phyloP scores from a whole-genome alignment of 805 yeast genomes.

The Ogataea pilisensis region DNA sequence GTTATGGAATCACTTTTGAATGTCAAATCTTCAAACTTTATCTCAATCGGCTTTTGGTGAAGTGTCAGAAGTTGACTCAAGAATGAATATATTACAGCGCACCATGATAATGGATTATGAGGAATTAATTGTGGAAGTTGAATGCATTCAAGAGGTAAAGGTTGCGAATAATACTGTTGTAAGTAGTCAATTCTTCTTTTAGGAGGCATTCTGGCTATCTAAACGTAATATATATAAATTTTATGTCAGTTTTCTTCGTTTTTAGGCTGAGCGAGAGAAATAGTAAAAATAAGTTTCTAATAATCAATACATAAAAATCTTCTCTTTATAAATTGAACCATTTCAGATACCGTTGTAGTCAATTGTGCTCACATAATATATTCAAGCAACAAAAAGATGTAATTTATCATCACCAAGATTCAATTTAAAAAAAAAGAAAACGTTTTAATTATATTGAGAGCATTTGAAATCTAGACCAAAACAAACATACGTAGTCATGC shows the following conservation, averaged over 20 bases:
- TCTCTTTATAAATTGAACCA: background rate
- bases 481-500: background rate
- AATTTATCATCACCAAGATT: constrained; percentile 5
- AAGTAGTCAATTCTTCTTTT: constrained; percentile 4
- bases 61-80: constrained; percentile 9
- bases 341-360: constrained; percentile 40
- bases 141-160: constrained; percentile 38
- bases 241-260: constrained; percentile 7
- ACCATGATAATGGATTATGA: constrained; percentile 47
- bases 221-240: background rate
- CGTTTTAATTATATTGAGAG: background rate
- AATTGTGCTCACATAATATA: constrained; percentile 23
- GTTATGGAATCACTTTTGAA: constrained; percentile 40
- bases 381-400: constrained; percentile 20
- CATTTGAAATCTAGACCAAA: background rate
- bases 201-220: constrained; percentile 6
- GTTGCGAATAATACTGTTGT: constrained; percentile 19
- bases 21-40: constrained; percentile 10
- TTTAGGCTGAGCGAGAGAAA: too few species aligned
- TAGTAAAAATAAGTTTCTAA: too few species aligned
- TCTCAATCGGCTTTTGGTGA: constrained; percentile 1
- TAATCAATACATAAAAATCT: too few species aligned
- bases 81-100: constrained; percentile 28
- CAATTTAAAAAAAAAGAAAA: background rate
- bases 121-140: constrained; percentile 37